Conservation (phyloP, 73 alveolate species). For the Effrenium voratum region DNA sequence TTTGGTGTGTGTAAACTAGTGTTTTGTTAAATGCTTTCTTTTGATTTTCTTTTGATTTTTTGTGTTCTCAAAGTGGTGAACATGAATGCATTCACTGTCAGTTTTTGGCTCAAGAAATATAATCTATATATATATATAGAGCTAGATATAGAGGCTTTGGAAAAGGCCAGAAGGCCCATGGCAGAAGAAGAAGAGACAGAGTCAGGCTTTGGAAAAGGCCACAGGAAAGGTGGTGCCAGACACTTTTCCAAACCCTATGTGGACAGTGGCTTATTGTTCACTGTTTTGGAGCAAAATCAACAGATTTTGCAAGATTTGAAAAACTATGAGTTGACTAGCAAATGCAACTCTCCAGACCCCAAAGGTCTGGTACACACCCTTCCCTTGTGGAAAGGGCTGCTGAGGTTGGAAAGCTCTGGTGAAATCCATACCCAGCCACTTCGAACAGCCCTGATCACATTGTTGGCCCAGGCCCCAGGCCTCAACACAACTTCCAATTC, state of each 20-base stretch:
- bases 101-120: neutral
- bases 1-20: neutral
- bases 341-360: neutral
- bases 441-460: neutral
- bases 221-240: constrained; percentile 24
- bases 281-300: neutral
- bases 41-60: neutral
- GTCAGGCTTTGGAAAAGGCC: neutral
- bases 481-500: neutral
- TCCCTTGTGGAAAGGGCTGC: neutral
- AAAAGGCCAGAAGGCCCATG: neutral
- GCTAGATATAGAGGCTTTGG: neutral
- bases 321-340: neutral
- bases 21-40: neutral
- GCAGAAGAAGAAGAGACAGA: neutral
- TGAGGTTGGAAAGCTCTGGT: neutral
- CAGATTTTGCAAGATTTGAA: neutral
- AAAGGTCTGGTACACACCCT: neutral
- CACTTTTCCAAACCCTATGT: neutral
- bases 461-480: neutral
- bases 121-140: neutral
- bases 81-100: neutral
- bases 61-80: too few species aligned
- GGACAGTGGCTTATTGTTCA: neutral
- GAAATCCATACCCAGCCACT: constrained; percentile 35